Percentiles rank a stretch among this genome's conserved stretches.
Evolutionary conservation across 768 basidiomycete species (phyloP).

Genomic region (Mycena polygramma): DNA sequence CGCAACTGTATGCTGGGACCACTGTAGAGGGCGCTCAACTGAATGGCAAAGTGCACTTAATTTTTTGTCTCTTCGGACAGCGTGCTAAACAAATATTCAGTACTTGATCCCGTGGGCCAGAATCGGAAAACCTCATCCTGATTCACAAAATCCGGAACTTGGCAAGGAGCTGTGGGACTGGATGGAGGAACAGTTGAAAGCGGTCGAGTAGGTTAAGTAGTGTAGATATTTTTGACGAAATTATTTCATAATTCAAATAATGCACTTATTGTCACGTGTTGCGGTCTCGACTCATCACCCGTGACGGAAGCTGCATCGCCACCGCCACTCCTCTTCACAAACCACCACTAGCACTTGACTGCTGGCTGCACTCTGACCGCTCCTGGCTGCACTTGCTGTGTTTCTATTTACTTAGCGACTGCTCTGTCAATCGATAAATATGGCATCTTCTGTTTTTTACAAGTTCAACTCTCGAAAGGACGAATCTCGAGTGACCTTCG

Average conservation of each 20-base stretch:
- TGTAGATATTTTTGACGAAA: neutral
- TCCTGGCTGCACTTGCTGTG: constrained; percentile 9
- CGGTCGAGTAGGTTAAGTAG: constrained; percentile 21
- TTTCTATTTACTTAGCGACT: constrained; percentile 43
- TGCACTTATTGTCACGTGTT: neutral
- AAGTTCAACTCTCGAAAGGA: constrained; percentile 96
- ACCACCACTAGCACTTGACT: constrained; percentile 4
- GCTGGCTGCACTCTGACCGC: constrained; percentile 5
- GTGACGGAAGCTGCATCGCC: neutral
- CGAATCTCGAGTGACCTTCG: constrained; percentile 96
- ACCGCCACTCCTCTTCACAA: constrained; percentile 3
- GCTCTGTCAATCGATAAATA: constrained; percentile 59
- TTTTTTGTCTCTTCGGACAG: neutral
- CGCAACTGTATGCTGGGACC: constrained; percentile 45
- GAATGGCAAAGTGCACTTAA: constrained; percentile 40
- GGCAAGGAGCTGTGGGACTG: constrained; percentile 43
- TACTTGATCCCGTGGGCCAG: constrained; percentile 45
- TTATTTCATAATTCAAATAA: neutral
- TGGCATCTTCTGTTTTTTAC: constrained; percentile 98
- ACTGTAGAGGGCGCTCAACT: constrained; percentile 38
- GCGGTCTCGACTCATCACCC: neutral
- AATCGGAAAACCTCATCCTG: constrained; percentile 37
- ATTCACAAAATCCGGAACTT: constrained; percentile 38
- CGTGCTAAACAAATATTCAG: constrained; percentile 21
- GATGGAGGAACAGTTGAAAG: constrained; percentile 45